Evolutionary conservation across 192 early-diverging fungal genomes (phyloP).

Genomic region (Coemansia sp.): DNA sequence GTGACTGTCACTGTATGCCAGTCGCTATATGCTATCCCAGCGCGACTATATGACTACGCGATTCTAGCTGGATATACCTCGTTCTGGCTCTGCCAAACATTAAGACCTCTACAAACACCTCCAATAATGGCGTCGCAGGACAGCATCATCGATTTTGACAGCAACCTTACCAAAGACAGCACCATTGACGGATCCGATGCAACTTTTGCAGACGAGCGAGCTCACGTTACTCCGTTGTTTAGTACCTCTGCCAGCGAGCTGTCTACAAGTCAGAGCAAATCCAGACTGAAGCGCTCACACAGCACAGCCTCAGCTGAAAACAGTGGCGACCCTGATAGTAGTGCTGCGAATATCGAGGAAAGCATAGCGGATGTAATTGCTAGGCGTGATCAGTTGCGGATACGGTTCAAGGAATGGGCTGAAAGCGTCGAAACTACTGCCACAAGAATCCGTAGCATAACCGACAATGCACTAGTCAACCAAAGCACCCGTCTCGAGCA

Average conservation of each 20-base stretch:
- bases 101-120: not conserved
- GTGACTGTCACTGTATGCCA: not conserved
- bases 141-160: not conserved
- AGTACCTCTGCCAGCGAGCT: not conserved
- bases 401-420: slow-evolving; percentile 49
- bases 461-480: slow-evolving; percentile 51
- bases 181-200: not conserved
- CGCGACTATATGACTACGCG: not conserved
- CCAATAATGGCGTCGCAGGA: not conserved
- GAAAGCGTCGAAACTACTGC: slow-evolving; percentile 20
- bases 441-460: slow-evolving; percentile 22
- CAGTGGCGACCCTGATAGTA: not conserved
- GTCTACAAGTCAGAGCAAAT: not conserved
- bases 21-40: slow-evolving; percentile 1
- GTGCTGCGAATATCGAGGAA: slow-evolving; percentile 12
- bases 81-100: not conserved
- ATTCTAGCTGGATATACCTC: not conserved
- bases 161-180: not conserved
- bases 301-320: not conserved
- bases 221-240: not conserved
- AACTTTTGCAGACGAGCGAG: not conserved
- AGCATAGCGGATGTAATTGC: slow-evolving; percentile 30
- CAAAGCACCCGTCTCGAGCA: slow-evolving; percentile 41
- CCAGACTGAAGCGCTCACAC: slow-evolving; percentile 4
- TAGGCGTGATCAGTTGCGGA: slow-evolving; percentile 42